Evolutionary conservation across 2,329 filamentous ascomycete genomes (phyloP).

Genomic region (Parafenestella ontariensis): DNA sequence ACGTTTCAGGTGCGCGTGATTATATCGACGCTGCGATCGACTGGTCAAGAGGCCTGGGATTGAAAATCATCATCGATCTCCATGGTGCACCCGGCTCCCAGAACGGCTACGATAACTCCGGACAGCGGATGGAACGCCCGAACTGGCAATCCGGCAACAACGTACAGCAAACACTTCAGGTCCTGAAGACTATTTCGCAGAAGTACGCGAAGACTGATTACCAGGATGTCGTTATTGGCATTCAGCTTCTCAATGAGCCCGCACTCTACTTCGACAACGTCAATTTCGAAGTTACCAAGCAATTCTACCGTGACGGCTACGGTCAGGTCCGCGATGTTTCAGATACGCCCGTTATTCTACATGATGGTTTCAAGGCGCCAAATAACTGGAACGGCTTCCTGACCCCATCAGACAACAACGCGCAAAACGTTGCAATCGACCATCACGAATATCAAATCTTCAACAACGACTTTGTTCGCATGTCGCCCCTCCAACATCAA

Average conservation of each 20-base stretch:
- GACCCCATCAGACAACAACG: slow-evolving; percentile 57
- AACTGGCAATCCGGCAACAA: slow-evolving; percentile 58
- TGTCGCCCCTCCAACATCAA: slow-evolving; percentile 62
- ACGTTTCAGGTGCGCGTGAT: slow-evolving; percentile 58
- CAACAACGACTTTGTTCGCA: slow-evolving; percentile 57
- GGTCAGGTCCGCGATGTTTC: slow-evolving; percentile 55
- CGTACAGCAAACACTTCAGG: slow-evolving; percentile 59
- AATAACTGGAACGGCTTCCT: slow-evolving; percentile 68
- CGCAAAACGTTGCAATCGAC: slow-evolving; percentile 66
- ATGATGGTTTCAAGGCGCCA: slow-evolving; percentile 63
- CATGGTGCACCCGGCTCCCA: slow-evolving; percentile 65
- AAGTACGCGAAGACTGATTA: slow-evolving; percentile 63
- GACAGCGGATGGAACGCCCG: slow-evolving; percentile 54
- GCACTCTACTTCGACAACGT: slow-evolving; percentile 54
- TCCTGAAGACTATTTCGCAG: slow-evolving; percentile 64
- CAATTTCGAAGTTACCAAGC: slow-evolving; percentile 54
- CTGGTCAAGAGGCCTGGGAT: slow-evolving; percentile 60
- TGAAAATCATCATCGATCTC: slow-evolving; percentile 67
- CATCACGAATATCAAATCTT: slow-evolving; percentile 75
- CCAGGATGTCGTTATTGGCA: slow-evolving; percentile 65
- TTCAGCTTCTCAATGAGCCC: slow-evolving; percentile 66
- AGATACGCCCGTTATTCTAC: slow-evolving; percentile 62
- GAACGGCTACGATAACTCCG: slow-evolving; percentile 70
- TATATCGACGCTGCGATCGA: slow-evolving; percentile 65
- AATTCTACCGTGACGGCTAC: slow-evolving; percentile 64